Conservation (phyloP, 2,329 filamentous ascomycete genomes). For the Talaromyces albobiverticillius region DNA sequence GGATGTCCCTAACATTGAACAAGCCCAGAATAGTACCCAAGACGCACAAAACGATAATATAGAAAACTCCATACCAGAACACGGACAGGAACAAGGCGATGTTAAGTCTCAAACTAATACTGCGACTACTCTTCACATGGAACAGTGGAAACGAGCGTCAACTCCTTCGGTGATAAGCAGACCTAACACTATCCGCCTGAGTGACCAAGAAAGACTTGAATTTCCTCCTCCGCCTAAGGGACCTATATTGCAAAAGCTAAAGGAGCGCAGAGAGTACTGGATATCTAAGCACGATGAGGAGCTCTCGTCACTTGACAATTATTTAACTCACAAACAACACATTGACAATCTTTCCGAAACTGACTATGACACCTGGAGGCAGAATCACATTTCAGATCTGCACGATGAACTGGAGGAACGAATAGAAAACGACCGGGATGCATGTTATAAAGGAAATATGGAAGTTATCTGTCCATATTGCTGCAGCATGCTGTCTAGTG, state of each 20-base stretch:
- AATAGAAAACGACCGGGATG: conserved; percentile 1
- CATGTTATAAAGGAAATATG: neutral
- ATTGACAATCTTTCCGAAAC: neutral
- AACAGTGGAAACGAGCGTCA: conserved; percentile 6
- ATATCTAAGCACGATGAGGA: neutral
- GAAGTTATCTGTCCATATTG: conserved; percentile 10
- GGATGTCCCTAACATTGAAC: no score
- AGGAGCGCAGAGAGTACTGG: neutral
- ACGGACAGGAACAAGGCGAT: neutral
- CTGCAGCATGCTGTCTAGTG: neutral
- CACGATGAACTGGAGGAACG: neutral
- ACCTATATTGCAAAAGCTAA: neutral
- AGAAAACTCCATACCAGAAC: neutral
- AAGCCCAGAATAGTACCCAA: no score
- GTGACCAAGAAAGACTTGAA: conserved; percentile 2
- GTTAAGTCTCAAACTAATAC: conserved; percentile 1
- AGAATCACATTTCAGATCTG: neutral
- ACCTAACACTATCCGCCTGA: neutral
- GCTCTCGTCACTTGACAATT: neutral
- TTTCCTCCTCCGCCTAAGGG: conserved; percentile 2
- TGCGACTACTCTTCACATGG: conserved; percentile 5
- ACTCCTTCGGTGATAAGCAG: conserved; percentile 5
- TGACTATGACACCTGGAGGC: neutral
- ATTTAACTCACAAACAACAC: neutral
- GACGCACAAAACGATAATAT: no score